Percentiles rank a stretch among this genome's conserved stretches.
These are phyloP conservation scores for Fusarium miscanthi DNA, from an alignment of 2,329 filamentous ascomycete genomes.

Conservation along the genomic window DNA sequence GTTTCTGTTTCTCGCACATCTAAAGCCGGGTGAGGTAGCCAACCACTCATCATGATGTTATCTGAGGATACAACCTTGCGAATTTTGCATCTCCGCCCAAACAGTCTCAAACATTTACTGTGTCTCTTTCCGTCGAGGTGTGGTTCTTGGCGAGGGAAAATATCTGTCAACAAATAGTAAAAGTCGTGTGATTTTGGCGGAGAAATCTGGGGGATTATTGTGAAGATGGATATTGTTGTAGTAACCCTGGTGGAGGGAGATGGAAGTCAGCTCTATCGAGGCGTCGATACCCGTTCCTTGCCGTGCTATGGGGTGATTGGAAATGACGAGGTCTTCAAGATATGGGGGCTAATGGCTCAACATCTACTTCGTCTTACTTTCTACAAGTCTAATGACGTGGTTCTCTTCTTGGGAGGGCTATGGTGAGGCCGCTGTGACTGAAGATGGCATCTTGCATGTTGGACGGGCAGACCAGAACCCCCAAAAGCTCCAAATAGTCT, in stretches of 20 bases:
- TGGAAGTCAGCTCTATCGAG: not conserved
- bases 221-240: not conserved
- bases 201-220: slow-evolving; percentile 10
- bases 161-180: slow-evolving; percentile 27
- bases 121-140: not conserved
- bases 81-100: slow-evolving; percentile 29
- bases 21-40: slow-evolving; percentile 30
- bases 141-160: slow-evolving; percentile 10
- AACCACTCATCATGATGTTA: slow-evolving; percentile 9
- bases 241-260: not conserved
- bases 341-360: not conserved
- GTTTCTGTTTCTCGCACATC: slow-evolving; percentile 38
- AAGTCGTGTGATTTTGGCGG: slow-evolving; percentile 17
- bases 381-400: not conserved
- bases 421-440: not conserved
- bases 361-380: not conserved
- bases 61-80: slow-evolving; percentile 4
- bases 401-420: not conserved
- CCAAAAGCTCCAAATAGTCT: slow-evolving; percentile 9
- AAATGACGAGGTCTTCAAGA: not conserved
- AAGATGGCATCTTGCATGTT: not conserved
- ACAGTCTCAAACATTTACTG: not conserved
- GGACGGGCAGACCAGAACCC: slow-evolving; percentile 3
- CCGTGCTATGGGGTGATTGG: slow-evolving; percentile 10
- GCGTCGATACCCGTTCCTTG: slow-evolving; percentile 25